Conservation (phyloP, 208 protist species). For the Naegleria lovaniensis region DNA sequence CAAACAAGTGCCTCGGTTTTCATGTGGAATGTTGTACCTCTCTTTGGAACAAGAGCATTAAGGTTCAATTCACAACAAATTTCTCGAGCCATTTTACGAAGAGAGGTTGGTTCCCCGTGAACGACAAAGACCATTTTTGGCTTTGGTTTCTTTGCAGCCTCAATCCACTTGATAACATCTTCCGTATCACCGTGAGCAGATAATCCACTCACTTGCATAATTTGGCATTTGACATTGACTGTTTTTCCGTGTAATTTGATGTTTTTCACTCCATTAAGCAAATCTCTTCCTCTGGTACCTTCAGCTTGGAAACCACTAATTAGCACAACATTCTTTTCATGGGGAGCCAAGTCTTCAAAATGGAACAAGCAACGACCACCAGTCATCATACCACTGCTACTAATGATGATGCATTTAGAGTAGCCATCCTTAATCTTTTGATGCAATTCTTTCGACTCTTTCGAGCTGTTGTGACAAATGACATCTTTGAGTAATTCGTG, state of each 20-base stretch:
- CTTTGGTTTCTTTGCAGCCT: neutral
- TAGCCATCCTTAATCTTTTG: neutral
- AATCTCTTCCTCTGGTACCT: neutral
- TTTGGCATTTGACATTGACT: neutral
- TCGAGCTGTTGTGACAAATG: neutral
- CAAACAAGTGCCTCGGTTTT: neutral
- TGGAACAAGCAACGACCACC: neutral
- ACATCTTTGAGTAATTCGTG: neutral
- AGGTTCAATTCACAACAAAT: neutral
- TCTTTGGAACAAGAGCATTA: neutral
- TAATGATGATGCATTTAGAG: neutral
- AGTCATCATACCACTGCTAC: neutral
- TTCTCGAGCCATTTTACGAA: neutral
- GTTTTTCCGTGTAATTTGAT: neutral
- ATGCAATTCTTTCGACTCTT: neutral
- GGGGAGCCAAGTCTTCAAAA: neutral
- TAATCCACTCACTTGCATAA: neutral
- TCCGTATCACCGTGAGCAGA: neutral
- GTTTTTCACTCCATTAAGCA: neutral
- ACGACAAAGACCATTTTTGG: neutral
- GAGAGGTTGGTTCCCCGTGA: neutral
- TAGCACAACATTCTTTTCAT: neutral
- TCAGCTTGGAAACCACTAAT: neutral
- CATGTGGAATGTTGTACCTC: neutral
- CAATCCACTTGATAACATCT: neutral